A percentile compares a stretch with the other conserved stretches of the same genome.
Evolutionary conservation across 177 flowering plant species (phyloP).

Genomic region (Vitis hybrid): DNA sequence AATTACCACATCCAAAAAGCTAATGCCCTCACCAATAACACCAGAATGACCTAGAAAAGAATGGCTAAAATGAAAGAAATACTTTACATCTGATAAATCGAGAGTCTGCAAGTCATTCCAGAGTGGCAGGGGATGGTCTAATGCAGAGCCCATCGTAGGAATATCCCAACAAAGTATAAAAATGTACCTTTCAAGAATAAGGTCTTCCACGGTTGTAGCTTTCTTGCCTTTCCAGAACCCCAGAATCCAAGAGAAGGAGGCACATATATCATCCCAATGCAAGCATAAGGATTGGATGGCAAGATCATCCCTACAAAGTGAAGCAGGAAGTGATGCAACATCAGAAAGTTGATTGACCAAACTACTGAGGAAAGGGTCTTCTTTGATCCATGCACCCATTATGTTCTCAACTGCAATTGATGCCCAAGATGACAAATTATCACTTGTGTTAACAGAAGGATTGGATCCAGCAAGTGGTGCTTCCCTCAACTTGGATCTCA

Average conservation of each 20-base stretch:
- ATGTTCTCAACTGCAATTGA: conserved; percentile 43
- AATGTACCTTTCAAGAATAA: conserved; percentile 77
- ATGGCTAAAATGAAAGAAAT: conserved; percentile 56
- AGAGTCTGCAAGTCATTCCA: conserved; percentile 19
- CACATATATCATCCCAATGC: conserved; percentile 54
- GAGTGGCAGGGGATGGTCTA: conserved; percentile 23
- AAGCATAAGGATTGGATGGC: conserved; percentile 38
- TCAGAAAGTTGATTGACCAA: conserved; percentile 72
- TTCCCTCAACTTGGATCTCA: conserved; percentile 74
- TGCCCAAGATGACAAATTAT: conserved; percentile 57
- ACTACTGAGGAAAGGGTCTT: conserved; percentile 37
- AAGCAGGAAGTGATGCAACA: conserved; percentile 42
- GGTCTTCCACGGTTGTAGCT: conserved; percentile 68
- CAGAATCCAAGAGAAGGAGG: conserved; percentile 52
- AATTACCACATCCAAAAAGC: conserved; percentile 38
- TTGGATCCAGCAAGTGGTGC: conserved; percentile 27
- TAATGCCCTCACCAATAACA: conserved; percentile 18
- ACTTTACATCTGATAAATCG: conserved; percentile 40
- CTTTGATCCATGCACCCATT: conserved; percentile 46
- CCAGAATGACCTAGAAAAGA: conserved; percentile 32
- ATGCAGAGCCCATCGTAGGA: conserved; percentile 32
- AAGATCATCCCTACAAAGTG: conserved; percentile 38
- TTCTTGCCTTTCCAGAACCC: conserved; percentile 77
- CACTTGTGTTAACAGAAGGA: conserved; percentile 23
- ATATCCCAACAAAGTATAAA: conserved; percentile 86